Base-by-base conservation (phyloP, 1,139 yeast genomes). In the Pichia sp. region DNA sequence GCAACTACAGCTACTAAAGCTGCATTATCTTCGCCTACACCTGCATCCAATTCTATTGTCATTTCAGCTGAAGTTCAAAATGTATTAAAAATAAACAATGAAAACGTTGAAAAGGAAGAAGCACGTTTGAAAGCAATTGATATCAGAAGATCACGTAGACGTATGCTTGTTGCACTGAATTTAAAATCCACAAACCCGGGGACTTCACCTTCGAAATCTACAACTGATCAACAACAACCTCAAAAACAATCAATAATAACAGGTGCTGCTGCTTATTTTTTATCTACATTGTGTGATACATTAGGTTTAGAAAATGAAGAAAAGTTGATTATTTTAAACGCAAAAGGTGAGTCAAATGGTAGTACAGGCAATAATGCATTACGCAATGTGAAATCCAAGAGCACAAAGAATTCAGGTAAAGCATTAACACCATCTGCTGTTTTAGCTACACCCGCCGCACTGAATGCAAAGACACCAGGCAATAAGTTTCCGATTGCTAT, bases 181-280 rank as follows among this genome's bases (percentile, higher is more conserved):
- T 14, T 32, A 15, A 35, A 27, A 10, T 8, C 36, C n/a, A 16
- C 27, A 7, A 40, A 40, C 14, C 21, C 33, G 1, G 21, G 26
- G 5, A 28, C 24, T 13, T 34, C 39, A 9, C 37, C 39, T 11
- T n/a, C 23, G 5, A 16, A 8, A 16, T 18, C 30, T 5, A 2
- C 23, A 24, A 25, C 4, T 33, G 23, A 29, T 7, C 23, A 6
- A 13, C 9, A 7, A 7, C 23, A 21, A 21, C 23, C 6, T 6
- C 23, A 21, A 21, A 7, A 21, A 21, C 23, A 7, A 7, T 9
- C 9, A 6, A 22, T 16, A 19, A 6, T 29, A 19, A 26, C 41
- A 21, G 74, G 76, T 50, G 76, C 80, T 0, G 69, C 70, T 40
- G 62, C 63, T 45, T 76, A 73, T 55, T 72, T 76, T 54, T 63